Evolutionary conservation across 2,329 filamentous ascomycete species (phyloP), one percentile per base, ranked within the genome.

Genomic region (Penicillium sp.): DNA sequence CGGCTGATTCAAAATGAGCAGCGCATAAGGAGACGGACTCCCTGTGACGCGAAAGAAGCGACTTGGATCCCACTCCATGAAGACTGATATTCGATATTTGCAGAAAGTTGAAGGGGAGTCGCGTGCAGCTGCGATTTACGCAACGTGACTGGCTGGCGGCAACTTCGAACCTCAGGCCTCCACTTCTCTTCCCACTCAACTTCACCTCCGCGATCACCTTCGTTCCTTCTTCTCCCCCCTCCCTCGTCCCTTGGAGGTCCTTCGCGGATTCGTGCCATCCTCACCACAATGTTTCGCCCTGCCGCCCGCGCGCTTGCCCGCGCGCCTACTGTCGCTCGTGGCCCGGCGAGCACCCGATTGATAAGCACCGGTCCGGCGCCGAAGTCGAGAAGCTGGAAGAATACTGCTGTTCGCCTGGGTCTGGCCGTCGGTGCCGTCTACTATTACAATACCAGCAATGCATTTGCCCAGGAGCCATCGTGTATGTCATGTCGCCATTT

Each of bases 361-460:
- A 73, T 85, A 65, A 85, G 78, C 76, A 83, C 80, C 61, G 76
- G 64, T 54, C 64, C 69, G 48, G 77, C 87, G 60, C 77, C 83
- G 67, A 89, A 85, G 76, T 84, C 84, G 65, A 79, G 90, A 70
- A 88, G 85, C 70, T 96, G 90, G 89, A 95, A 92, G 81, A 87
- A 85, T 71, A 80, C 85, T 47, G 81, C 80, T 4, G 70, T 83
- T 65, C 83, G 93, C 77, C 87, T 90, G 83, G 89, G 85, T 60
- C 69, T 94, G 51, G 92, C 90, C 0, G 80, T 79, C 53, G 90
- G 82, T 18, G 85, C 87, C 42, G 76, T 97, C 45, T 99, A 97
- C 77, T 96, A 89, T 74, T 99, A 97, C 74, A 95, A 91, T 78
- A 96, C 91, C 7, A 93, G 87, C 66, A 83, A 85, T 49, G 79